These are phyloP conservation scores for Digitaria exilis DNA, from an alignment of 202 grass and related monocot genomes.

Conservation along the genomic window DNA sequence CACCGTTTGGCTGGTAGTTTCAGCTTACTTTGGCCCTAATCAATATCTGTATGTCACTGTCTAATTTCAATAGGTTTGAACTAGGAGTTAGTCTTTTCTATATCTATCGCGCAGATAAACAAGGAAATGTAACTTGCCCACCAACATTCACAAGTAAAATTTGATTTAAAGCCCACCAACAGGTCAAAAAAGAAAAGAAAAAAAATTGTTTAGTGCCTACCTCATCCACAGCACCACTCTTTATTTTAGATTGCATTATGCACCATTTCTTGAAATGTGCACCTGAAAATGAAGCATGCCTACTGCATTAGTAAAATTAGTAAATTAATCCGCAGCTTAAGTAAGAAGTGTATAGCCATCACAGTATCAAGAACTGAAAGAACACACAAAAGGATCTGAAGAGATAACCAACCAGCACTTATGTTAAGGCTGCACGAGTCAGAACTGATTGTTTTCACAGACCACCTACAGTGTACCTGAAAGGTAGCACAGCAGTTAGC, in stretches of 20 bases:
- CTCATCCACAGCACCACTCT: conserved; percentile 94
- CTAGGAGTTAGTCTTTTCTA: neutral
- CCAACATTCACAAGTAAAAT: neutral
- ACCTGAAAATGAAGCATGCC: conserved; percentile 54
- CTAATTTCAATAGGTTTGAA: conserved; percentile 4
- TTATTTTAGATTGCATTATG: conserved; percentile 99
- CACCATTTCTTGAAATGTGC: conserved; percentile 99
- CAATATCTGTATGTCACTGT: neutral
- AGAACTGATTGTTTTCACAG: conserved; percentile 58
- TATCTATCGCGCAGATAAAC: neutral
- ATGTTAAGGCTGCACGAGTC: conserved; percentile 76
- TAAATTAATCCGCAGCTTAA: conserved; percentile 15
- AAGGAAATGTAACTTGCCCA: neutral
- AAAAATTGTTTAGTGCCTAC: conserved; percentile 33
- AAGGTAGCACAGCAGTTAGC: conserved; percentile 32
- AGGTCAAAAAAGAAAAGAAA: conserved; percentile 19
- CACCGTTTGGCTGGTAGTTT: no score
- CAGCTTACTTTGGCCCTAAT: no score
- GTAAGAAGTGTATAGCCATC: neutral
- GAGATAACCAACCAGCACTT: conserved; percentile 74
- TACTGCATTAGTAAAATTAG: conserved; percentile 26
- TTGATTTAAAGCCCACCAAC: conserved; percentile 6
- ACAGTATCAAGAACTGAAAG: conserved; percentile 15
- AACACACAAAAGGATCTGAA: conserved; percentile 6
- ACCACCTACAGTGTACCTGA: conserved; percentile 95